These are phyloP conservation scores for Ilyonectria sp. DNA, from an alignment of 2,329 filamentous ascomycete species.

Conservation along the genomic window DNA sequence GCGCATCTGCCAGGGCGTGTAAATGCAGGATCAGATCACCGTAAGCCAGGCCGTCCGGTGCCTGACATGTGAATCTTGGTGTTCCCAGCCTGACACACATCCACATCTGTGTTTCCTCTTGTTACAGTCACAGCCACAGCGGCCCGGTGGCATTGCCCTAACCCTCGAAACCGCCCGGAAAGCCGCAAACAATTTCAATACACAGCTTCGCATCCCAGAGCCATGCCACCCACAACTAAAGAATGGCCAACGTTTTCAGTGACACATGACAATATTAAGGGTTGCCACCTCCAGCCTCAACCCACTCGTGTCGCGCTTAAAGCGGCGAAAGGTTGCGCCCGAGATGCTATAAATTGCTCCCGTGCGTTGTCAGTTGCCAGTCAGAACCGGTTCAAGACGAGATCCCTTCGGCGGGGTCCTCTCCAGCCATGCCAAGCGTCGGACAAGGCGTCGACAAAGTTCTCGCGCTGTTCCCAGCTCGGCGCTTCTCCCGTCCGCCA, in stretches of 20 bases:
- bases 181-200: background rate
- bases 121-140: background rate
- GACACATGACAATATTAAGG: constrained; percentile 12
- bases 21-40: constrained; percentile 16
- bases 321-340: constrained; percentile 30
- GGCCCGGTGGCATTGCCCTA: background rate
- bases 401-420: background rate
- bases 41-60: constrained; percentile 17
- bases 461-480: constrained; percentile 28
- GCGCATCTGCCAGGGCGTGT: constrained; percentile 19
- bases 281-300: constrained; percentile 11
- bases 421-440: constrained; percentile 31
- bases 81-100: constrained; percentile 10
- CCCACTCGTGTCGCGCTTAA: constrained; percentile 13
- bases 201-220: background rate
- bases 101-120: background rate
- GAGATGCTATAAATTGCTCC: constrained; percentile 27
- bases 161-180: background rate
- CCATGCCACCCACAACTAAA: background rate
- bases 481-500: constrained; percentile 33
- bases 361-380: constrained; percentile 31
- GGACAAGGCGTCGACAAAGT: constrained; percentile 20
- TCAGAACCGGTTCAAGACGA: constrained; percentile 24
- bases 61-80: constrained; percentile 29
- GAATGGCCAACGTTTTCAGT: background rate